Base-by-base conservation (phyloP, 2,329 filamentous ascomycete species). In the Coniella vitis region DNA sequence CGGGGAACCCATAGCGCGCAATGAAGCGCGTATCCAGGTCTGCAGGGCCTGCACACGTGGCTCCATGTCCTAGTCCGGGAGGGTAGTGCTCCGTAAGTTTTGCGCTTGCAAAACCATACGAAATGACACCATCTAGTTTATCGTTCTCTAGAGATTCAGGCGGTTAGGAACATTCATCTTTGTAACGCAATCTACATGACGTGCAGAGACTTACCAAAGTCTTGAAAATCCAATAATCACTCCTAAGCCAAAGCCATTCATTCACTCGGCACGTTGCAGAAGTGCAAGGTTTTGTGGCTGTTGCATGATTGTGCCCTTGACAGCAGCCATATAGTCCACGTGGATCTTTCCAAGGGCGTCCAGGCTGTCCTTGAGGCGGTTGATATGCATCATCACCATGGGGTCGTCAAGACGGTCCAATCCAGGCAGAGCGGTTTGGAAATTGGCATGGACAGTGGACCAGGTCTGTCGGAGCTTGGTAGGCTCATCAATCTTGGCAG, bases 361-460 rank as follows among this genome's bases (percentile, higher is more conserved):
- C 37, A 81, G 65, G 53, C 71, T 74, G 40, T 67, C 68, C 63
- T 76, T 72, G 44, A 76, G 71, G 49, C 72, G 69, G 52, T 63
- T 65, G 58, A 84, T 71, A 48, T 76, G 72, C 53, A 78, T 70
- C 53, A 79, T 64, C 54, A 75, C 76, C 53, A 76, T 70, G 45
- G 70, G 63, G 53, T 78, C 75, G 55, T 73, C 70, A 14, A 76
- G 75, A 59, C 73, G 70, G 56, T 59, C 63, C 52, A 76, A 70
- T 40, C 65, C 67, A 45, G 69, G 66, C 38, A 83, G 69, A 36
- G 86, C 76, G 53, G 72, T 72, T 57, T 84, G 76, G 43, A 88
- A 74, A 34, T 74, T 75, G 60, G 74, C 76, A 65, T 79, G 83
- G 65, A 84, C 79, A 55, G 82, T 76, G 59, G 77, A 67, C 78